Conservation (phyloP, 148 eudicot genomes). For the Silene latifolia region DNA sequence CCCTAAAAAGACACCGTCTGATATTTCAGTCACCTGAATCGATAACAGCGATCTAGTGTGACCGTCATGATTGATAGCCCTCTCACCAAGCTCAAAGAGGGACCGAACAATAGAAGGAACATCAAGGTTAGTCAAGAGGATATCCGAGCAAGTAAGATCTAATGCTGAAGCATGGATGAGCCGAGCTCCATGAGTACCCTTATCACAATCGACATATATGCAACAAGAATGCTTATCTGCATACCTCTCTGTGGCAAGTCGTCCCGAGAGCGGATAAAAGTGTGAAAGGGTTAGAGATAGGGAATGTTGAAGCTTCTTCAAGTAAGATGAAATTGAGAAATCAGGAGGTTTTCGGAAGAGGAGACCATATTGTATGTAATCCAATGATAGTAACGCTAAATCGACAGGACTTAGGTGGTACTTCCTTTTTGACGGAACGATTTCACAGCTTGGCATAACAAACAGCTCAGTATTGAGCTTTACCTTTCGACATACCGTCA, state of each 20-base stretch:
- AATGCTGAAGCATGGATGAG: slow-evolving; percentile 30
- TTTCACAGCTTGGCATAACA: slow-evolving; percentile 10
- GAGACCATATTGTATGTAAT: slow-evolving; percentile 19
- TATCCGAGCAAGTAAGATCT: background rate
- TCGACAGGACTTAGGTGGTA: background rate
- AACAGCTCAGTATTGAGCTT: slow-evolving; percentile 13
- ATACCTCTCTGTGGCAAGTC: slow-evolving; percentile 2
- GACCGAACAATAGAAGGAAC: slow-evolving; percentile 29
- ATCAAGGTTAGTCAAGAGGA: slow-evolving; percentile 3
- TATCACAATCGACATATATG: slow-evolving; percentile 29
- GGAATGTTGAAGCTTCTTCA: background rate
- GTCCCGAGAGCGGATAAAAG: slow-evolving; percentile 20
- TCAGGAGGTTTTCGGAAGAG: slow-evolving; percentile 11
- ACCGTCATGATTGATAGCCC: slow-evolving; percentile 38
- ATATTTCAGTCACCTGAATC: slow-evolving; percentile 57
- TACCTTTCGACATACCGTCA: background rate
- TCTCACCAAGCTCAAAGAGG: slow-evolving; percentile 28
- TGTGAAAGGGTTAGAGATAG: background rate
- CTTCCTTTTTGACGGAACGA: background rate
- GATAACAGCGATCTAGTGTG: slow-evolving; percentile 39
- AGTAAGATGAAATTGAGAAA: background rate
- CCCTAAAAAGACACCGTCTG: slow-evolving; percentile 52
- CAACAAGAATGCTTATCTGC: slow-evolving; percentile 3
- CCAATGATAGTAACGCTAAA: background rate
- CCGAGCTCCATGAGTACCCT: slow-evolving; percentile 39